Conservation (phyloP, 108 stramenopile species). For the Cyclotella atomus region DNA sequence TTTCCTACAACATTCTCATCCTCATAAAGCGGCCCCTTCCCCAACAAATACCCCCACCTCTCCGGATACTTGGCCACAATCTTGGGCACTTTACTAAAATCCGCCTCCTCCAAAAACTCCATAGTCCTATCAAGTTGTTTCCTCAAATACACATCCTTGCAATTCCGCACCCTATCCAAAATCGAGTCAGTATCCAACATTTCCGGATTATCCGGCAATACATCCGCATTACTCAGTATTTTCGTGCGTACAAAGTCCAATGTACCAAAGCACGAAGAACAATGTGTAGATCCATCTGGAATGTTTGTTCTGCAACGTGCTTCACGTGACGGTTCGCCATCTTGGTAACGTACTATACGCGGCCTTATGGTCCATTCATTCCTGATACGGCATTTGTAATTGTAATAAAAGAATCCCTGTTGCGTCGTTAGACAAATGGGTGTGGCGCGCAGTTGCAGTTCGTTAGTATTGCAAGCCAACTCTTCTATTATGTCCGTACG, state of each 20-base stretch:
- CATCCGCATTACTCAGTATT: constrained; percentile 6
- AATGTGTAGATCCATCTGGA: constrained; percentile 18
- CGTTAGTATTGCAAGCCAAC: constrained; percentile 5
- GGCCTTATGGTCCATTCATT: constrained; percentile 22
- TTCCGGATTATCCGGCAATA: neutral
- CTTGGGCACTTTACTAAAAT: constrained; percentile 8
- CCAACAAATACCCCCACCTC: constrained; percentile 22
- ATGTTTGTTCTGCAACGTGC: neutral
- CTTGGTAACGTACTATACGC: neutral
- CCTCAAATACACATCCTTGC: constrained; percentile 21
- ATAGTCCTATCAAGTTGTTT: neutral
- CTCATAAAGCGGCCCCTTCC: constrained; percentile 30
- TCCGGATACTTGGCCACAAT: constrained; percentile 23
- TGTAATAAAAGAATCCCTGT: constrained; percentile 23
- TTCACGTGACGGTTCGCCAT: neutral
- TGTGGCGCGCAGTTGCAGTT: neutral
- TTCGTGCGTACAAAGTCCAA: constrained; percentile 11
- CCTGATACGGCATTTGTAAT: constrained; percentile 23
- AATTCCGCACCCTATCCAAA: constrained; percentile 11
- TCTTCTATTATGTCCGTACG: constrained; percentile 9
- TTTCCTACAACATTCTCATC: no score
- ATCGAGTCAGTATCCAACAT: constrained; percentile 14
- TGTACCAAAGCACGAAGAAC: constrained; percentile 23
- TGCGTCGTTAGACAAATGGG: constrained; percentile 15
- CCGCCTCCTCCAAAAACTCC: constrained; percentile 7